phyloP scores from a whole-genome alignment of 225 moss, liverwort and hornwort species.

The Bryoerythrophyllum caledonicum region DNA sequence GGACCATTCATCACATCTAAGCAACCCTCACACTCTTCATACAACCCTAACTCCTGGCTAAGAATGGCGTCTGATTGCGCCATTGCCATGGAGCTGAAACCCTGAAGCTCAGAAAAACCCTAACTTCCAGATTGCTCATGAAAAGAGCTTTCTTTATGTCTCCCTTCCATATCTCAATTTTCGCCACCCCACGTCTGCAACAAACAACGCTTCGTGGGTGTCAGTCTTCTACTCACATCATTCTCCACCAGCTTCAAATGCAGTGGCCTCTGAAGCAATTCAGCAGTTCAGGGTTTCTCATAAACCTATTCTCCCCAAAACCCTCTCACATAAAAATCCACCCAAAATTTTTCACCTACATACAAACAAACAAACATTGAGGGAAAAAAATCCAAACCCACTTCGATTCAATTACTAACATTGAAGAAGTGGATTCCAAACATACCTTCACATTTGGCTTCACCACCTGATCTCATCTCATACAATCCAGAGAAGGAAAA shows the following conservation, averaged over 20 bases:
- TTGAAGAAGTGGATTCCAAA: neutral
- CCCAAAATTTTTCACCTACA: neutral
- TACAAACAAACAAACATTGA: neutral
- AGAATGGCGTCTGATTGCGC: neutral
- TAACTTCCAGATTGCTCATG: neutral
- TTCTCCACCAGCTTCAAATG: neutral
- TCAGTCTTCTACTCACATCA: neutral
- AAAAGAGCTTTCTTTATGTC: no score
- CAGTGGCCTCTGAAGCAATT: neutral
- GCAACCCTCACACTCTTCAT: neutral
- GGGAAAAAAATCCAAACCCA: neutral
- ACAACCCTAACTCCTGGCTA: neutral
- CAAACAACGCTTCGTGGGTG: neutral
- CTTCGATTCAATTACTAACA: neutral
- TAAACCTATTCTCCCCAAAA: neutral
- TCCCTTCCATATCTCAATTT: neutral
- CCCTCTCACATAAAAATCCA: neutral
- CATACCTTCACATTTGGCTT: neutral
- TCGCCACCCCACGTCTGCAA: neutral
- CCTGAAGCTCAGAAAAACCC: slow-evolving; percentile 10
- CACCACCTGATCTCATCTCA: neutral
- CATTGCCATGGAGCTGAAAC: neutral
- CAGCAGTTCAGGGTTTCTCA: neutral
- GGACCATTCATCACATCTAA: neutral
- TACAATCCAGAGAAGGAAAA: neutral